These are phyloP conservation scores for Carpediemonas membranifera DNA, from an alignment of 78 protist genomes.

Conservation along the genomic window DNA sequence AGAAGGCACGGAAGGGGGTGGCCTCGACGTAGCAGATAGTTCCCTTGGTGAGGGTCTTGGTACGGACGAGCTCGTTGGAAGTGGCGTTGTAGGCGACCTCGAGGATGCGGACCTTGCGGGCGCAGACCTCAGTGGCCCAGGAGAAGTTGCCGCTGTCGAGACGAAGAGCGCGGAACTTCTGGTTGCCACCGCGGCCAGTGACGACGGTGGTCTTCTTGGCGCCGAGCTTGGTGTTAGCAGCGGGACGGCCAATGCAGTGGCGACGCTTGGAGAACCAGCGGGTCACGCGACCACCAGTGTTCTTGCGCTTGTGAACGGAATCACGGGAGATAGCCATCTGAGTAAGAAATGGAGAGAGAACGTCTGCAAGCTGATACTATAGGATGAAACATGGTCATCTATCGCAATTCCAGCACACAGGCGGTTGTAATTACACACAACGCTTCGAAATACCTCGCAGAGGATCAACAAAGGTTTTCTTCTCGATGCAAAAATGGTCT, in stretches of 20 bases:
- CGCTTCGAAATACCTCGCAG: no score
- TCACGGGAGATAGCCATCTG: conserved; percentile 50
- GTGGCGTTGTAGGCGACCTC: conserved; percentile 96
- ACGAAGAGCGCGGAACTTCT: conserved; percentile 94
- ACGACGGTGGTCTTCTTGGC: conserved; percentile 35
- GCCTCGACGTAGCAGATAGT: conserved; percentile 75
- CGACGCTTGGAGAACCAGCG: conserved; percentile 75
- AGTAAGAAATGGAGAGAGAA: conserved; percentile 4
- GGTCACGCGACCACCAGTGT: conserved; percentile 66
- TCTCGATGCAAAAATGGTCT: no score
- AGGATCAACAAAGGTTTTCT: no score
- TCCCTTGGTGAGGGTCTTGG: conserved; percentile 94
- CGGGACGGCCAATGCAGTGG: conserved; percentile 84
- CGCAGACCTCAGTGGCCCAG: conserved; percentile 51
- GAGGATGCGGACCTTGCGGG: conserved; percentile 69
- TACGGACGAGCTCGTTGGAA: conserved; percentile 95
- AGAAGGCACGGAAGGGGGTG: conserved; percentile 92
- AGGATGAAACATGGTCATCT: no score
- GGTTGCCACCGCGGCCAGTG: conserved; percentile 88
- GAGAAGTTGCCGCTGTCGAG: conserved; percentile 93
- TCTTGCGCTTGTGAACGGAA: conserved; percentile 71
- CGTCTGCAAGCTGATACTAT: no score
- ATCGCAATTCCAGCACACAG: no score
- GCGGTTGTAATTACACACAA: no score
- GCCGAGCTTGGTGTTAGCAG: conserved; percentile 85